Percentiles rank a stretch among this genome's conserved stretches.
phyloP scores from a whole-genome alignment of 225 moss, liverwort and hornwort species.

The Sphagnum tenellum region DNA sequence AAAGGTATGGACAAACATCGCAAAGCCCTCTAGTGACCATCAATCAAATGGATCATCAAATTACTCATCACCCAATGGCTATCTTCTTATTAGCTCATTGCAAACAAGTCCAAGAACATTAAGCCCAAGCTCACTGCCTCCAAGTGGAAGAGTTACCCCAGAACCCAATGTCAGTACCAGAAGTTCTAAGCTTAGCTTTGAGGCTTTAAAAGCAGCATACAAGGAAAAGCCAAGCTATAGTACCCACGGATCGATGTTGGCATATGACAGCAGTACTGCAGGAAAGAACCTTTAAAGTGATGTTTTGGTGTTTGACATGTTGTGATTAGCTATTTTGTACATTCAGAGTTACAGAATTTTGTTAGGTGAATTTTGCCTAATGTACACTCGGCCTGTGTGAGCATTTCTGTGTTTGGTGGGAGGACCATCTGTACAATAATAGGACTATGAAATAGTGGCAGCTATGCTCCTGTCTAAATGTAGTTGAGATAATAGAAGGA shows the following conservation, averaged over 20 bases:
- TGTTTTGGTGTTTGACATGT: too few species aligned
- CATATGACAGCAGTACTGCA: slow-evolving; percentile 23
- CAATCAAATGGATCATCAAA: slow-evolving; percentile 30
- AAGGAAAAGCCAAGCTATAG: slow-evolving; percentile 20
- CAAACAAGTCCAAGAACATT: slow-evolving; percentile 17
- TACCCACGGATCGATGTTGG: slow-evolving; percentile 11
- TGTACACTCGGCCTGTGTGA: too few species aligned
- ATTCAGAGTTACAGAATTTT: too few species aligned
- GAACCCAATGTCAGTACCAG: slow-evolving; percentile 17
- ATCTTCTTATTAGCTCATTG: slow-evolving; percentile 17
- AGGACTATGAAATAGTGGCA: too few species aligned
- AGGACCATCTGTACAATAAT: too few species aligned
- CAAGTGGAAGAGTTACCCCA: slow-evolving; percentile 12
- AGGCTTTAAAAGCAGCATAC: slow-evolving; percentile 38
- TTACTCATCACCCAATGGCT: slow-evolving; percentile 18
- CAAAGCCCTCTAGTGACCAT: slow-evolving; percentile 34
- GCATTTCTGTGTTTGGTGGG: too few species aligned
- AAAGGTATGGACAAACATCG: slow-evolving; percentile 33
- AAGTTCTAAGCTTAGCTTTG: slow-evolving; percentile 27
- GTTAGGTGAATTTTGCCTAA: too few species aligned
- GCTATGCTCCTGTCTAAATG: too few species aligned
- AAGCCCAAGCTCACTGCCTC: slow-evolving; percentile 10
- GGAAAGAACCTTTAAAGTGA: slow-evolving; percentile 8
- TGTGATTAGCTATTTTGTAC: too few species aligned
- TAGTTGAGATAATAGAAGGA: too few species aligned